Evolutionary conservation across 2,329 filamentous ascomycete species (phyloP).

Genomic region (Botrytis deweyae): DNA sequence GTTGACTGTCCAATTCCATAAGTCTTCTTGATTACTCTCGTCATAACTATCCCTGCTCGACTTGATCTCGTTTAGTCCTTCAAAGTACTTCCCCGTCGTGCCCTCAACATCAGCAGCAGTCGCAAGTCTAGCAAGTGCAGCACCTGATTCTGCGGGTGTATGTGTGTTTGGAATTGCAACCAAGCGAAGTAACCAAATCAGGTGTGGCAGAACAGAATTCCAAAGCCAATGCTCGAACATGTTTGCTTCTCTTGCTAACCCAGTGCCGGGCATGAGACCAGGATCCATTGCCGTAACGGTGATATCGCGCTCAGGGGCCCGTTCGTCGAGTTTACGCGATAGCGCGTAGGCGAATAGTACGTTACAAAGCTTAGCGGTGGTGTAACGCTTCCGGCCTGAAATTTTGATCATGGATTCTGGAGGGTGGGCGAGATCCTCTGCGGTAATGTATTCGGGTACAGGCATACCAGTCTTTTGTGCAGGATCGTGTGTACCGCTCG

Average conservation of each 20-base stretch:
- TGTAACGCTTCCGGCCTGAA: conserved; percentile 44
- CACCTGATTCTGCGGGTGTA: conserved; percentile 43
- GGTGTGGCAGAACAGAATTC: conserved; percentile 40
- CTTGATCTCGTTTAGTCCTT: conserved; percentile 43
- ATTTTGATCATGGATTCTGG: conserved; percentile 28
- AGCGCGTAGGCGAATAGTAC: conserved; percentile 50
- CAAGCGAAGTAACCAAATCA: conserved; percentile 42
- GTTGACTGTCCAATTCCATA: conserved; percentile 50
- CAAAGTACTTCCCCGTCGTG: conserved; percentile 46
- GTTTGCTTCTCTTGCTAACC: conserved; percentile 42
- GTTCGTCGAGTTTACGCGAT: conserved; percentile 39
- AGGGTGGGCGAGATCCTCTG: conserved; percentile 47
- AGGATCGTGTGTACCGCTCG: conserved; percentile 50
- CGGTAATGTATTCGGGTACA: conserved; percentile 43
- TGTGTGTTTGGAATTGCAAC: conserved; percentile 43
- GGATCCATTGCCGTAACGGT: conserved; percentile 48
- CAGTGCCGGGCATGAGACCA: conserved; percentile 50
- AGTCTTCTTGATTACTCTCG: conserved; percentile 48
- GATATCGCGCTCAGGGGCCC: conserved; percentile 34
- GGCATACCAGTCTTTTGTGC: conserved; percentile 36
- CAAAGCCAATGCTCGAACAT: conserved; percentile 40
- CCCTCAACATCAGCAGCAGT: conserved; percentile 39
- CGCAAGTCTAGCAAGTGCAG: conserved; percentile 45
- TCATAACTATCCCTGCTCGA: conserved; percentile 47
- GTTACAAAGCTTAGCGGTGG: conserved; percentile 49